Evolutionary conservation across 495 filamentous ascomycete genomes (phyloP).

Genomic region (Friedmanniomyces simplex): DNA sequence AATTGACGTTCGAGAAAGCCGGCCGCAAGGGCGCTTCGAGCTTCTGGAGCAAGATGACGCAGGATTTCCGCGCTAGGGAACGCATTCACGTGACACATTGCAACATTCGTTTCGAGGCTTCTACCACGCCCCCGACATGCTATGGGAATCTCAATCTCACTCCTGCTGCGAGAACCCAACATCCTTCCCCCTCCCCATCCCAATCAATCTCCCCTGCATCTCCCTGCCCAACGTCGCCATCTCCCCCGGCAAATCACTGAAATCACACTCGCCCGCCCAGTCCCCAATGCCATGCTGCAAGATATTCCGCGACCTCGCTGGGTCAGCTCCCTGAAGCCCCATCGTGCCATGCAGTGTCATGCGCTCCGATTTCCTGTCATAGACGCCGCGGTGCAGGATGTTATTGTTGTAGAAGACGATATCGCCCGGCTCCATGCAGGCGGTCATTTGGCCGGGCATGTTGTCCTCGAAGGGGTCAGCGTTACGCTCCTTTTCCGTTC

Average conservation of each 20-base stretch:
- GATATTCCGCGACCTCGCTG: slow-evolving; percentile 60
- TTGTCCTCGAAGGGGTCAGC: slow-evolving; percentile 47
- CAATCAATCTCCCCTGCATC: slow-evolving; percentile 31
- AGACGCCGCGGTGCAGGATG: slow-evolving; percentile 73
- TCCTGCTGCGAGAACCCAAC: slow-evolving; percentile 31
- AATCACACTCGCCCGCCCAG: slow-evolving; percentile 50
- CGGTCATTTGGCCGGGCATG: slow-evolving; percentile 52
- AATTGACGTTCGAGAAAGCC: neutral
- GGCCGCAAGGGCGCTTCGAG: neutral
- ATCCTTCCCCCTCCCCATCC: slow-evolving; percentile 27
- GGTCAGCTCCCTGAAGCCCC: slow-evolving; percentile 45
- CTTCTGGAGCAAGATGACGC: no score
- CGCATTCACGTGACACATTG: no score
- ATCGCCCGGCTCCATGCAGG: slow-evolving; percentile 58
- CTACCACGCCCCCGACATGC: no score
- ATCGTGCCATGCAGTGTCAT: slow-evolving; percentile 77
- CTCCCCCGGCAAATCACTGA: slow-evolving; percentile 35
- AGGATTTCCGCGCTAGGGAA: no score
- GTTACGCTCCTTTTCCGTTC: slow-evolving; percentile 53
- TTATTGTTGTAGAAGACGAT: slow-evolving; percentile 82
- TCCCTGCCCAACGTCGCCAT: slow-evolving; percentile 42
- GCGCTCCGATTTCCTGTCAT: slow-evolving; percentile 45
- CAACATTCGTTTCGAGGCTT: no score
- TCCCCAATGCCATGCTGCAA: slow-evolving; percentile 75
- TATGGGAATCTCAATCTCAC: neutral